A percentile compares a stretch with the other conserved stretches of the same genome.
Conservation (phyloP, 2,329 filamentous ascomycete species). For the Davidsoniella australis region DNA sequence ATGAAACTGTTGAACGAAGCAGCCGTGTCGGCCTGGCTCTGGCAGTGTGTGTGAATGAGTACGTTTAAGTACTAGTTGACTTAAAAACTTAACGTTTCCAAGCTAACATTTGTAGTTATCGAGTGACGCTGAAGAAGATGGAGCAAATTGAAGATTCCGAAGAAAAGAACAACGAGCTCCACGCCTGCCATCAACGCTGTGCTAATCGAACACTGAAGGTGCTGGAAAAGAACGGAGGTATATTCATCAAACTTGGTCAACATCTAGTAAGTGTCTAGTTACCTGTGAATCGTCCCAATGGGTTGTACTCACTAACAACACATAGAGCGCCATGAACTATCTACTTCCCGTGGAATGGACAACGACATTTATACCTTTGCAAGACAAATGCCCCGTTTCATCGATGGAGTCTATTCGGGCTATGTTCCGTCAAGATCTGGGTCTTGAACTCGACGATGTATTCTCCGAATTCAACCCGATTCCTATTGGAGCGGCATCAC, state of each 20-base stretch:
- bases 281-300: background rate
- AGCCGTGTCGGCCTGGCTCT: constrained; percentile 62
- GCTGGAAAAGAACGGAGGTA: constrained; percentile 88
- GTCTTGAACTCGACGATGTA: constrained; percentile 57
- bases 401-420: constrained; percentile 70
- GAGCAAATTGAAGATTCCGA: constrained; percentile 44
- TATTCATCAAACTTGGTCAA: constrained; percentile 95
- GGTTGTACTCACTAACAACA: background rate
- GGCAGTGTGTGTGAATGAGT: constrained; percentile 80
- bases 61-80: constrained; percentile 14
- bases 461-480: constrained; percentile 69
- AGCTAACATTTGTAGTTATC: constrained; percentile 47
- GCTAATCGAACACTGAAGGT: constrained; percentile 73
- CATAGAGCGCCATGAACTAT: constrained; percentile 81
- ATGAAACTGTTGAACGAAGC: constrained; percentile 58
- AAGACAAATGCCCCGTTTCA: constrained; percentile 89
- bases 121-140: constrained; percentile 57
- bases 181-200: constrained; percentile 80
- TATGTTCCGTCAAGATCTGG: constrained; percentile 78
- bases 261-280: constrained; percentile 44
- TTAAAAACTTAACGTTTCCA: background rate
- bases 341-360: constrained; percentile 85
- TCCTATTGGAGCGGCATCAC: constrained; percentile 81
- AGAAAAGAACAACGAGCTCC: constrained; percentile 51
- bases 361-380: constrained; percentile 83